These are phyloP conservation scores for Aquanectria penicillioides DNA, from an alignment of 2,329 filamentous ascomycete species.

Conservation along the genomic window DNA sequence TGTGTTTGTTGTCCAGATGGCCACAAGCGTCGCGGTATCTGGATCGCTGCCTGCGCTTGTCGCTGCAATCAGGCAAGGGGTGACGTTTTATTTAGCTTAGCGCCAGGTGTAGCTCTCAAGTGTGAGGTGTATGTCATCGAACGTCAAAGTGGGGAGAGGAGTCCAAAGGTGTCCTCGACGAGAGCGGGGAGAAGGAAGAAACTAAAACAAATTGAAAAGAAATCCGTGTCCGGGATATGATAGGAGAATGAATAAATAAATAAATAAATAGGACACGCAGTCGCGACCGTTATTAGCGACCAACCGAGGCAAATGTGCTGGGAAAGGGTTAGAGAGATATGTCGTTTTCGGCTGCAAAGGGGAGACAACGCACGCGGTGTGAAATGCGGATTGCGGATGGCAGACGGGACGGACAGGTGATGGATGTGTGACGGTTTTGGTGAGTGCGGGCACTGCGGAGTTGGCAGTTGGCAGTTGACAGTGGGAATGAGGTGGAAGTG, in stretches of 20 bases:
- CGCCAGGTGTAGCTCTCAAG: constrained; percentile 3
- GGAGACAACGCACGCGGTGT: too few relatives aligned
- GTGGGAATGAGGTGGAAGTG: too few relatives aligned
- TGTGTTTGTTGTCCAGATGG: constrained; percentile 1
- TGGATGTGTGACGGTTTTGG: too few relatives aligned
- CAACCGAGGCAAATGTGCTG: too few relatives aligned
- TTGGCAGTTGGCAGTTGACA: too few relatives aligned
- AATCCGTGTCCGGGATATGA: neutral
- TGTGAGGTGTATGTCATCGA: neutral
- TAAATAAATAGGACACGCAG: neutral
- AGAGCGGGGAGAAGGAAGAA: neutral
- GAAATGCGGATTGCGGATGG: too few relatives aligned
- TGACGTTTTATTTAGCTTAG: constrained; percentile 13
- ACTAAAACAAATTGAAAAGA: neutral
- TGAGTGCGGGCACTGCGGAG: too few relatives aligned
- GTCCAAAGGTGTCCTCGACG: neutral
- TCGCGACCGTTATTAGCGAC: too few relatives aligned
- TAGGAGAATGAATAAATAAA: neutral
- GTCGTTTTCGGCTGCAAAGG: too few relatives aligned
- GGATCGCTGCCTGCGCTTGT: constrained; percentile 8
- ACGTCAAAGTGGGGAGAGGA: neutral
- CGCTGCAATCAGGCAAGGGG: constrained; percentile 6
- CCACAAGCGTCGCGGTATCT: neutral
- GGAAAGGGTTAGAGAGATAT: too few relatives aligned
- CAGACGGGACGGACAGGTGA: too few relatives aligned